Conservation (phyloP, 345 rosid species). For the Syzygium aqueum region DNA sequence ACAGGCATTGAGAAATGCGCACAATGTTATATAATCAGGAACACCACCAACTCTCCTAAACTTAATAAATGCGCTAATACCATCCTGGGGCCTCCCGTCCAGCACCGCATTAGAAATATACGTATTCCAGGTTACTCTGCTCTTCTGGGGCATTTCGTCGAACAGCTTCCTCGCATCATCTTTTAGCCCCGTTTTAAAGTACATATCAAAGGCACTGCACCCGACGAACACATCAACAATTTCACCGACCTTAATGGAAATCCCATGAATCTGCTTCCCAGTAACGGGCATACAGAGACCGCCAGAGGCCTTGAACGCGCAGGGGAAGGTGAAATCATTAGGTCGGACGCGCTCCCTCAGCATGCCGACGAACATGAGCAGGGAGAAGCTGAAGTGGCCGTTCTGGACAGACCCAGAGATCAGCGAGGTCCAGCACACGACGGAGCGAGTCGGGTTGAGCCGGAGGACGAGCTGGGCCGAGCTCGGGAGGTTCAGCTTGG, state of each 20-base stretch:
- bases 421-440: constrained; percentile 72
- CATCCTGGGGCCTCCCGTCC: constrained; percentile 36
- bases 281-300: constrained; percentile 21
- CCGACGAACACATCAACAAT: constrained; percentile 55
- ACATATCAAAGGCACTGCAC: constrained; percentile 83
- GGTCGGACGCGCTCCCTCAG: constrained; percentile 45
- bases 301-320: constrained; percentile 70
- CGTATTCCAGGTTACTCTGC: constrained; percentile 64
- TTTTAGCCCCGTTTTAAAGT: constrained; percentile 35
- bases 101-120: constrained; percentile 60
- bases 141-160: constrained; percentile 72
- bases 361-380: constrained; percentile 44
- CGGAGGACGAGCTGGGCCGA: constrained; percentile 54
- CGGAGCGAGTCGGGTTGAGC: constrained; percentile 51
- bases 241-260: constrained; percentile 48
- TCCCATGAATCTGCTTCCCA: constrained; percentile 54
- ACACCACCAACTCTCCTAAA: constrained; percentile 45
- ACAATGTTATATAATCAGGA: constrained; percentile 62
- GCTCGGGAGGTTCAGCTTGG: constrained; percentile 55
- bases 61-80: constrained; percentile 40
- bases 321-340: constrained; percentile 80
- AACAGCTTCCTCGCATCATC: constrained; percentile 57
- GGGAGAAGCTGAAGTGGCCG: constrained; percentile 49
- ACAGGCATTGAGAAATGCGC: constrained; percentile 66
- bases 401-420: constrained; percentile 61